These are phyloP conservation scores for Rhododendron vialii DNA, from an alignment of 148 eudicot genomes.

Conservation along the genomic window DNA sequence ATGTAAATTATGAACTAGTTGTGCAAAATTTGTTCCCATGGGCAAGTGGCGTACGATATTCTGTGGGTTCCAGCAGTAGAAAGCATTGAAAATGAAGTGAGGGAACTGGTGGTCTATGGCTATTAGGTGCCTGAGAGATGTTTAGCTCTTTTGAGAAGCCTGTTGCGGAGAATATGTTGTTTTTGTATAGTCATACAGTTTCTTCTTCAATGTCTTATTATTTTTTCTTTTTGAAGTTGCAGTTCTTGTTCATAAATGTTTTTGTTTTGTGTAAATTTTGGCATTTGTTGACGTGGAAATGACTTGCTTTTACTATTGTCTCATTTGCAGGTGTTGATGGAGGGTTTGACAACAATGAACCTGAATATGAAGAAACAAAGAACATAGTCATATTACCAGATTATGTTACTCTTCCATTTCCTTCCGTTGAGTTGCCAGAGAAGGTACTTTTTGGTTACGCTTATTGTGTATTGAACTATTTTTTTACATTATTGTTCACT, in stretches of 20 bases:
- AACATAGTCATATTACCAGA: slow-evolving; percentile 72
- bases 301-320: slow-evolving; percentile 9
- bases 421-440: slow-evolving; percentile 92
- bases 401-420: slow-evolving; percentile 68
- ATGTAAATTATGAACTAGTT: background rate
- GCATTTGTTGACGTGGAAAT: background rate
- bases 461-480: background rate
- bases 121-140: background rate
- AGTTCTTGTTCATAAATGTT: background rate
- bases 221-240: background rate
- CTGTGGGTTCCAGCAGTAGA: background rate
- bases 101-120: background rate
- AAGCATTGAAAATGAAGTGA: background rate
- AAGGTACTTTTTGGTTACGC: slow-evolving; percentile 38
- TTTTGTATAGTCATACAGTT: background rate
- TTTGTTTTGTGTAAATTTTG: background rate
- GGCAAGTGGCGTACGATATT: background rate
- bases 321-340: slow-evolving; percentile 69
- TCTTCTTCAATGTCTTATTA: background rate
- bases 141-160: background rate
- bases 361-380: slow-evolving; percentile 66
- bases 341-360: slow-evolving; percentile 81
- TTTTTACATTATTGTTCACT: background rate
- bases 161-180: background rate
- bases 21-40: background rate